These are phyloP conservation scores for Cyberlindnera mississippiensis DNA, from an alignment of 805 yeast genomes.

Conservation along the genomic window DNA sequence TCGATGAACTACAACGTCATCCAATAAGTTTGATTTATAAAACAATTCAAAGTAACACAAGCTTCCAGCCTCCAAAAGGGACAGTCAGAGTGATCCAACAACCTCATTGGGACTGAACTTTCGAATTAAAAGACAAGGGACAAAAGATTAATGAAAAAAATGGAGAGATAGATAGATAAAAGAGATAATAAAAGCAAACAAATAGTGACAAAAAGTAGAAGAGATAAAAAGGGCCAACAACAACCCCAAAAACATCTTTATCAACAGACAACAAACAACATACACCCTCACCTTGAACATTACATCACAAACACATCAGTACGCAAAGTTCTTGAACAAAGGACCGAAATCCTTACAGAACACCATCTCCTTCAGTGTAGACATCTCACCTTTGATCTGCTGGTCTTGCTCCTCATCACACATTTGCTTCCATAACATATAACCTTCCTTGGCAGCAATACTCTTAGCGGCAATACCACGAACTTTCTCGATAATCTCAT, in stretches of 20 bases:
- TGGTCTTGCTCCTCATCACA: constrained; percentile 9
- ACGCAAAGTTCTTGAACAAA: constrained; percentile 9
- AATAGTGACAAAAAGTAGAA: constrained; percentile 1
- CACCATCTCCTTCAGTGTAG: constrained; percentile 16
- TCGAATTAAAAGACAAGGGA: no score
- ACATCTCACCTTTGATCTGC: constrained; percentile 16
- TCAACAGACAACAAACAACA: not conserved
- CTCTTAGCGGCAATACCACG: constrained; percentile 8
- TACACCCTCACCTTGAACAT: not conserved
- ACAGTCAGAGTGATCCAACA: no score
- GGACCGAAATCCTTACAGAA: constrained; percentile 24
- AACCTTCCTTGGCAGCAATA: constrained; percentile 10
- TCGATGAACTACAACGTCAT: no score
- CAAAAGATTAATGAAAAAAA: not conserved
- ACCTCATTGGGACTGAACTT: no score
- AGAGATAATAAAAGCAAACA: not conserved
- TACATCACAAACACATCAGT: not conserved
- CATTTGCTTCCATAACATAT: constrained; percentile 5
- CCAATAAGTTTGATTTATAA: no score
- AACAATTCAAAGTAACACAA: no score
- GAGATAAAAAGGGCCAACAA: constrained; percentile 5
- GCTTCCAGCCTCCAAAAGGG: no score
- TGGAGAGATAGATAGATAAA: not conserved
- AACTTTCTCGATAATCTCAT: constrained; percentile 16
- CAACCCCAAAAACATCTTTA: not conserved